phyloP scores from a whole-genome alignment of 192 early-diverging fungal species.

The Coemansia sp. region DNA sequence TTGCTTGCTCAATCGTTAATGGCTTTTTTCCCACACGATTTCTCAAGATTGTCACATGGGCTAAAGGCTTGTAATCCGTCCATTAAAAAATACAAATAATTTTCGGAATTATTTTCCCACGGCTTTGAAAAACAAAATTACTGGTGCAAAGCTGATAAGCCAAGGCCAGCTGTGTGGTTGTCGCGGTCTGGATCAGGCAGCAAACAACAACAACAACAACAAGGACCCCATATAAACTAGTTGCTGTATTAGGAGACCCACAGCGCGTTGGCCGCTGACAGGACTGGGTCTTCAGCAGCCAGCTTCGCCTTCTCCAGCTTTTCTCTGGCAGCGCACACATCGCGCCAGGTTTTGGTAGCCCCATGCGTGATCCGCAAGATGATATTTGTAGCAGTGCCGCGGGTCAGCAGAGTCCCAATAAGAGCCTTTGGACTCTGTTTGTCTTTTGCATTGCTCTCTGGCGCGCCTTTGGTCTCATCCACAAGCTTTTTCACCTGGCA shows the following conservation, averaged over 20 bases:
- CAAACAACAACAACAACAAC: too few relatives aligned
- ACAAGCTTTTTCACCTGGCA: background rate
- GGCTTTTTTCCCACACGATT: background rate
- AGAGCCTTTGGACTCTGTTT: too few relatives aligned
- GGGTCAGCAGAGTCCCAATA: background rate
- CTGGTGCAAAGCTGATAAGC: too few relatives aligned
- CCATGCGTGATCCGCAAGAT: constrained; percentile 1
- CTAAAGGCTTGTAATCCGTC: too few relatives aligned
- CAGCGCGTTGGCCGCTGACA: background rate
- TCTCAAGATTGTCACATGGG: background rate
- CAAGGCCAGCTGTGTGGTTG: too few relatives aligned
- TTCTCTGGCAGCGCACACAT: background rate
- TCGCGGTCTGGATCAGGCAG: too few relatives aligned
- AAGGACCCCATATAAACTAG: too few relatives aligned
- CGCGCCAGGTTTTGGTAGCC: background rate
- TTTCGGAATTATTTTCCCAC: too few relatives aligned
- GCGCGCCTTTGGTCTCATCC: background rate
- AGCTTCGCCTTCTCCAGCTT: background rate
- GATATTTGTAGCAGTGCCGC: background rate
- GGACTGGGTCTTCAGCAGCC: background rate
- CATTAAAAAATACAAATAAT: too few relatives aligned
- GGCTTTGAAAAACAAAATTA: too few relatives aligned
- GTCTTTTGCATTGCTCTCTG: background rate
- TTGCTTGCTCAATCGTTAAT: background rate
- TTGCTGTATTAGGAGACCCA: background rate